Conservation (phyloP, 2,329 filamentous ascomycete genomes). For the Hypoxylon sp. region DNA sequence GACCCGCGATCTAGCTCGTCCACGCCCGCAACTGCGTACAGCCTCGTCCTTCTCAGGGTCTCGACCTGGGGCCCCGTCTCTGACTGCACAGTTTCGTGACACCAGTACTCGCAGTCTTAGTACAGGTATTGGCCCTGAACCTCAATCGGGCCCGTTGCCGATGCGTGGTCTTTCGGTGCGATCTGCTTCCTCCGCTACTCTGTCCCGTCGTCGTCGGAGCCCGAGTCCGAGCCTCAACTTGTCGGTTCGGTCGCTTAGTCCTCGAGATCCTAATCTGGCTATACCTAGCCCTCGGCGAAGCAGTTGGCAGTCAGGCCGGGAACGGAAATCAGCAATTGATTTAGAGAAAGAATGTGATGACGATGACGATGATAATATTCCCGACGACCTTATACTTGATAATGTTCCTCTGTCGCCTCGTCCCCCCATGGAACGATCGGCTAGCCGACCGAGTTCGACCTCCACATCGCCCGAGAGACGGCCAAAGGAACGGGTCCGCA, state of each 20-base stretch:
- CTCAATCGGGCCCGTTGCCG: conserved; percentile 51
- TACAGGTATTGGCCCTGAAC: conserved; percentile 52
- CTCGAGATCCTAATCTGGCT: conserved; percentile 59
- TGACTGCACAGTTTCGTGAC: conserved; percentile 63
- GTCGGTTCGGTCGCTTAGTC: conserved; percentile 57
- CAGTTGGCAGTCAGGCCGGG: conserved; percentile 78
- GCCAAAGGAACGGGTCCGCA: conserved; percentile 66
- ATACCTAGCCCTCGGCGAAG: conserved; percentile 65
- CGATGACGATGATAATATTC: conserved; percentile 83
- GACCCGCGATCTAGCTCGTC: conserved; percentile 52
- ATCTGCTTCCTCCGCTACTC: conserved; percentile 59
- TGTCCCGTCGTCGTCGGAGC: conserved; percentile 62
- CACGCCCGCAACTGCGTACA: conserved; percentile 55
- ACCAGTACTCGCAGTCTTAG: conserved; percentile 61
- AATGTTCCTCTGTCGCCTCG: conserved; percentile 88
- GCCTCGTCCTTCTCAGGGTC: conserved; percentile 50
- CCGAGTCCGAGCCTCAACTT: conserved; percentile 68
- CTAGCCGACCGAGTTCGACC: conserved; percentile 68
- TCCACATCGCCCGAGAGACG: conserved; percentile 68
- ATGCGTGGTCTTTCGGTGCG: conserved; percentile 57
- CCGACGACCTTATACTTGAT: conserved; percentile 83
- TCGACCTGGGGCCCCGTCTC: conserved; percentile 62
- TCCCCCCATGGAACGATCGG: conserved; percentile 68
- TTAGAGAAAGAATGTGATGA: conserved; percentile 83
- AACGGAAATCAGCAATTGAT: conserved; percentile 77